A percentile compares a stretch with the other conserved stretches of the same genome.
Evolutionary conservation across 305 asterid genomes (phyloP).

Genomic region (Fraxinus sp.): DNA sequence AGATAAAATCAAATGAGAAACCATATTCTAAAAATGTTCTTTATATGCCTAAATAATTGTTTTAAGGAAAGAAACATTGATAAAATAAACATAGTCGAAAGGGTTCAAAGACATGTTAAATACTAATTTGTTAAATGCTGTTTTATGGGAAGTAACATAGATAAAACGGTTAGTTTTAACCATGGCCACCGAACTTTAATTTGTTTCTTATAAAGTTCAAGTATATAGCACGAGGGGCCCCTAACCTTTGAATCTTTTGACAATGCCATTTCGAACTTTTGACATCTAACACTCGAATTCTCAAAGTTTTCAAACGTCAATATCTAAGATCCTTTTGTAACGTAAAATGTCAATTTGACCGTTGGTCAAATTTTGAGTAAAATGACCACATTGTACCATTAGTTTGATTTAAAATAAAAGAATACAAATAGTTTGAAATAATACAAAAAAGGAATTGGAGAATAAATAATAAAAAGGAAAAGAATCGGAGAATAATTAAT

Average conservation of each 20-base stretch:
- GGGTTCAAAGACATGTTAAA: slow-evolving; percentile 4
- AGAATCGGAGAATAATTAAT: neutral
- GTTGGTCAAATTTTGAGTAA: neutral
- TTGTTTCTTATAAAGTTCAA: neutral
- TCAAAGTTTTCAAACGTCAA: neutral
- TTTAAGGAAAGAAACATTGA: neutral
- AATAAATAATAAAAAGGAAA: no score
- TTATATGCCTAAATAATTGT: neutral
- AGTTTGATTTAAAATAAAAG: neutral
- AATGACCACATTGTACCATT: neutral
- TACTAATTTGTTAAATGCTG: slow-evolving; percentile 18
- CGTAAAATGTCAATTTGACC: neutral
- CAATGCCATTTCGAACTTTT: neutral
- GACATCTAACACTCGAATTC: neutral
- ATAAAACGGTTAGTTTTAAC: neutral
- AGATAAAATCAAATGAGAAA: slow-evolving; percentile 2
- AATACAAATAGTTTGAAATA: neutral
- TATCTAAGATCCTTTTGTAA: no score
- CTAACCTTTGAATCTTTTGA: neutral
- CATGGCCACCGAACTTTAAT: neutral
- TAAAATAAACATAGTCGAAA: neutral
- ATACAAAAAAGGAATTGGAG: neutral
- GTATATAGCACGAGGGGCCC: neutral
- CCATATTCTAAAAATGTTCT: neutral
- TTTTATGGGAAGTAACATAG: slow-evolving; percentile 3